Percentiles rank a stretch among this genome's conserved stretches.
Conservation (phyloP, 2,329 filamentous ascomycete genomes). For the Ilyonectria sp. region DNA sequence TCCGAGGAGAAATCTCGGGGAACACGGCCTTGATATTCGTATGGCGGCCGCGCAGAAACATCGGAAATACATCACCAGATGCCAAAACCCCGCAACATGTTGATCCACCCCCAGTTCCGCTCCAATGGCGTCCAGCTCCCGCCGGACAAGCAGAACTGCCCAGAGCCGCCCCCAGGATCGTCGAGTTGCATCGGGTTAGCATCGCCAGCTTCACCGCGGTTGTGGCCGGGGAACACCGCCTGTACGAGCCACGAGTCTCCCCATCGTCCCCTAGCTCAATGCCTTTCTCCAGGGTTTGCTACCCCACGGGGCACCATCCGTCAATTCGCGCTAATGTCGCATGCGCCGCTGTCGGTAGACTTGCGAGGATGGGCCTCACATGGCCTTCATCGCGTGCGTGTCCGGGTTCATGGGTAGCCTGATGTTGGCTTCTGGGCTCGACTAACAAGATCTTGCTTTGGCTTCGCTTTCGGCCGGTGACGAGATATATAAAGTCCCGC, state of each 20-base stretch:
- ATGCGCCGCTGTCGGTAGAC: conserved; percentile 17
- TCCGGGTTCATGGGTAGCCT: conserved; percentile 5
- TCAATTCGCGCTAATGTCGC: conserved; percentile 16
- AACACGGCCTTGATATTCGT: background rate
- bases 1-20: conserved; percentile 45
- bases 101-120: conserved; percentile 14
- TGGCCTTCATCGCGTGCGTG: conserved; percentile 7
- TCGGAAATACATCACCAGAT: conserved; percentile 37
- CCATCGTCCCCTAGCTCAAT: background rate
- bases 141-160: background rate
- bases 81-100: conserved; percentile 20
- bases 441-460: background rate
- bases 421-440: background rate
- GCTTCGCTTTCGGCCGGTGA: background rate
- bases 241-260: background rate
- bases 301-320: conserved; percentile 27
- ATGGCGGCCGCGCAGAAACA: conserved; percentile 36
- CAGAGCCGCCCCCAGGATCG: conserved; percentile 6
- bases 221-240: conserved; percentile 10
- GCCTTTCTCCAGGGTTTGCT: background rate
- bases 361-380: conserved; percentile 2
- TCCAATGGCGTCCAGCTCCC: conserved; percentile 16
- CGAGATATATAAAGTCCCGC: background rate
- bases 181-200: background rate
- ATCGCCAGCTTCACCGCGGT: background rate